Percentiles rank a stretch among this genome's conserved stretches.
phyloP scores from a whole-genome alignment of 1,284 basidiomycete species.

The Irpex sp. region DNA sequence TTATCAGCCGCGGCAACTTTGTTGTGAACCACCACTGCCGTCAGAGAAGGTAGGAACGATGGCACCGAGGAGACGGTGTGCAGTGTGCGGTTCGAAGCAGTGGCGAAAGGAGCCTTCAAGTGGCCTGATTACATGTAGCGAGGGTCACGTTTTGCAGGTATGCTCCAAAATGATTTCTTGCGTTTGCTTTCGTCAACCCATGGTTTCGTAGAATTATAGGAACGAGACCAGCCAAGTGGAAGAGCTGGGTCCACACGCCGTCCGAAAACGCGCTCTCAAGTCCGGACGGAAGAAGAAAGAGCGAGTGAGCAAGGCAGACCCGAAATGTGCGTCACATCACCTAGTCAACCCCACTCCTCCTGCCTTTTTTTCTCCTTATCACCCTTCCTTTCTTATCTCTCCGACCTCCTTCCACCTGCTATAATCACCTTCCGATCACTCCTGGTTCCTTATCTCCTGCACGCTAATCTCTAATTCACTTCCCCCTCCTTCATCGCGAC shows the following conservation, averaged over 20 bases:
- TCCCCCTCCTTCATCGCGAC: neutral
- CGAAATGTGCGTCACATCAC: constrained; percentile 39
- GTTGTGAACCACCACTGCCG: neutral
- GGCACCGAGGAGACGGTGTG: constrained; percentile 55
- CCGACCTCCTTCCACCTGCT: neutral
- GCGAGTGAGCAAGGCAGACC: constrained; percentile 44
- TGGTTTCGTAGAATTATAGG: constrained; percentile 54
- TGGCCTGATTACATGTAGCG: constrained; percentile 68
- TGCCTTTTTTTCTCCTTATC: neutral
- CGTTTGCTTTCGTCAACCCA: neutral
- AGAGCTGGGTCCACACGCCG: constrained; percentile 49
- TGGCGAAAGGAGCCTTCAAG: constrained; percentile 75
- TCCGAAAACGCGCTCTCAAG: constrained; percentile 60
- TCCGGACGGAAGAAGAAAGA: constrained; percentile 45
- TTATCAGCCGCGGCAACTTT: neutral
- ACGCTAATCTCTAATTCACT: neutral
- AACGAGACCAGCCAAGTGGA: constrained; percentile 63
- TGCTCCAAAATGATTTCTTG: constrained; percentile 7
- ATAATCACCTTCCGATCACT: neutral
- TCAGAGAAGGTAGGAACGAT: constrained; percentile 26
- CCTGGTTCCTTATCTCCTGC: neutral
- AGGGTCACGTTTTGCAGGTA: constrained; percentile 77
- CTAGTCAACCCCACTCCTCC: neutral
- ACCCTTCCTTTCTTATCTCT: neutral
- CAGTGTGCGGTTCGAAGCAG: constrained; percentile 66